Evolutionary conservation across 345 rosid species (phyloP), one percentile per base, ranked within the genome.

Genomic region (Eucalyptus camaldulensis): DNA sequence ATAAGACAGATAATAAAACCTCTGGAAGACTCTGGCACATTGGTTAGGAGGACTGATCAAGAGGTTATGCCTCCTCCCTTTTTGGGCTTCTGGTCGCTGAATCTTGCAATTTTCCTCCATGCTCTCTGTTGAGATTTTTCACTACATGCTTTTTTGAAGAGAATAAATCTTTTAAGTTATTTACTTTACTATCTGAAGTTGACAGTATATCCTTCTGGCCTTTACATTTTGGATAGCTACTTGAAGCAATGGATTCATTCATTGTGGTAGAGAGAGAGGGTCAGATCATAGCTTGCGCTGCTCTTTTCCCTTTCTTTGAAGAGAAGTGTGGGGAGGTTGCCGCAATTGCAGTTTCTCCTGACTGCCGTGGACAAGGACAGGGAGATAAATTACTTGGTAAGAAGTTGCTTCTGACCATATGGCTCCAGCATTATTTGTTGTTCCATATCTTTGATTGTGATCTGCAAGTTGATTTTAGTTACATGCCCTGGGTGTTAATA

Each of bases 311-410:
- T 45, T 96, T 94, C 92, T 94, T 92, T 89, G 92, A 95, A 90
- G 98, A 95, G 6, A 95, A 95, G 88, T 96, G 98, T 86, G 99
- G 99, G 88, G 99, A 97, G 92, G 95, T 97, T 90, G 99, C 99
- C 85, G 95, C 98, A 88, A 96, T 97, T 85, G 99, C 97, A 17
- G 99, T 97, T 91, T 93, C 99, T 89, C 91, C 98, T 62, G 99
- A 97, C 54, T 97, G 99, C 81, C 97, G 96, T 76, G 99, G 99
- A 86, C 99, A 97, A 94, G 99, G 99, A 88, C 99, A 96, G 51
- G 99, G 99, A 86, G 99, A 97, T 91, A 97, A 97, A 93, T 91
- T 96, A 87, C 97, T 97, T 10, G 99, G 99, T 97, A 95, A 58
- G 91, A 47, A 56, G 15, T 54, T 13, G 40, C 29, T 16, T 19